Percentiles rank a stretch among this genome's conserved stretches.
Conservation (phyloP, 164 flowering plant species). For the Vitis rupestris region DNA sequence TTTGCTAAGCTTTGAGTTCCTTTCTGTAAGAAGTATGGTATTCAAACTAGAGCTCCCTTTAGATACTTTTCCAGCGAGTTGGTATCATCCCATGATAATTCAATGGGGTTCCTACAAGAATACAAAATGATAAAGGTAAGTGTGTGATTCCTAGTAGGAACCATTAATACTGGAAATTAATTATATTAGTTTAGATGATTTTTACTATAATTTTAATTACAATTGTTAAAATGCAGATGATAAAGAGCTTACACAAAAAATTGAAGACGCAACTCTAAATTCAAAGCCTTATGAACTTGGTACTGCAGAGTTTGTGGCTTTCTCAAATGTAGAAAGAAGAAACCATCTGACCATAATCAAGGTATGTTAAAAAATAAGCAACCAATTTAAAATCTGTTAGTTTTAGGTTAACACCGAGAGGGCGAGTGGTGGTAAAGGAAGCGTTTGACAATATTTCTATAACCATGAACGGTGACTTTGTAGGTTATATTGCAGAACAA, state of each 20-base stretch:
- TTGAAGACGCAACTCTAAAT: slow-evolving; percentile 31
- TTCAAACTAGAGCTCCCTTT: slow-evolving; percentile 59
- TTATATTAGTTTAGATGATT: too few species aligned
- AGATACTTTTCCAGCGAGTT: slow-evolving; percentile 31
- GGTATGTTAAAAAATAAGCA: slow-evolving; percentile 28
- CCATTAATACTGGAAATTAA: too few species aligned
- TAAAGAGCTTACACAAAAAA: slow-evolving; percentile 35
- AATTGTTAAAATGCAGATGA: too few species aligned
- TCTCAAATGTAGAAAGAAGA: slow-evolving; percentile 27
- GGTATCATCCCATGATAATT: background rate
- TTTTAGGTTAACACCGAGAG: too few species aligned
- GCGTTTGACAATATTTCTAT: too few species aligned
- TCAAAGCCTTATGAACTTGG: slow-evolving; percentile 2
- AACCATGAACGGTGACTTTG: background rate
- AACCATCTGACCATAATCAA: slow-evolving; percentile 52
- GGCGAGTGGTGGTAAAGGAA: too few species aligned
- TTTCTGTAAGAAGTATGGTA: slow-evolving; percentile 54
- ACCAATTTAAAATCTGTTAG: too few species aligned
- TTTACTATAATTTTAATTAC: too few species aligned
- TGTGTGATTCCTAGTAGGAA: too few species aligned
- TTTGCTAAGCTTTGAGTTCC: slow-evolving; percentile 67
- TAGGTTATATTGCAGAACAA: slow-evolving; percentile 56
- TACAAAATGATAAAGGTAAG: slow-evolving; percentile 47
- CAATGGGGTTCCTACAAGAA: slow-evolving; percentile 37
- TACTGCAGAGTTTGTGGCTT: slow-evolving; percentile 28